Evolutionary conservation across 2,329 filamentous ascomycete genomes (phyloP), one percentile per base, ranked within the genome.

Genomic region (Cladobotryum mycophilum): DNA sequence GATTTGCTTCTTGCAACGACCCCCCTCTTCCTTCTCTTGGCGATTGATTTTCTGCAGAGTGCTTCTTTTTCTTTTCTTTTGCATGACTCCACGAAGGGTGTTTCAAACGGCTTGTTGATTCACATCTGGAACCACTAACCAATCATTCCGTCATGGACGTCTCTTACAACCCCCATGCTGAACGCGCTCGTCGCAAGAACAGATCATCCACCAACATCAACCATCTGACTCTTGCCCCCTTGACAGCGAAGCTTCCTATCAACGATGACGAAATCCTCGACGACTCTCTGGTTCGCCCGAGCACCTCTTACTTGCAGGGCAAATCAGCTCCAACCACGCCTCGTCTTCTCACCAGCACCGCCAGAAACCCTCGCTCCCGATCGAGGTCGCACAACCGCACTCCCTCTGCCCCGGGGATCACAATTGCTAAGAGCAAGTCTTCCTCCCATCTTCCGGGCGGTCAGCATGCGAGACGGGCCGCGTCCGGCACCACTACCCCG

Each of bases 271-370:
- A 80, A 46, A 61, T 75, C 33, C 61, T 64, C 55, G 53, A 63
- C 11, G 54, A 58, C 35, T 62, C 70, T 34, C 61, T 68, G 34
- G 55, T 64, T 12, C 60, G 54, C 36, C 54, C 53, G 43, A 60
- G 56, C 41, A 60, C 63, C 8, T 83, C 80, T 15, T 84, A 85
- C 59, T 72, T 84, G 14, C 75, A 82, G 62, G 78, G 76, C 58
- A 80, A 78, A 59, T 84, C 83, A 18, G 80, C 80, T 2, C 82
- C 83, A 5, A 79, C 81, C 2, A 85, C 83, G 2, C 83, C 83
- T 7, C 76, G 80, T 18, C 76, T 86, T 25, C 73, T 86, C 41
- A 78, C 79, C 17, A 77, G 75, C 49, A 81, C 80, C 6, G 76
- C 77, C 18, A 76, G 76, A 6, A 54, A 48, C n/a, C 52, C 52